phyloP scores from a whole-genome alignment of 176 grass and related monocot species.

The Oryza brachyantha region DNA sequence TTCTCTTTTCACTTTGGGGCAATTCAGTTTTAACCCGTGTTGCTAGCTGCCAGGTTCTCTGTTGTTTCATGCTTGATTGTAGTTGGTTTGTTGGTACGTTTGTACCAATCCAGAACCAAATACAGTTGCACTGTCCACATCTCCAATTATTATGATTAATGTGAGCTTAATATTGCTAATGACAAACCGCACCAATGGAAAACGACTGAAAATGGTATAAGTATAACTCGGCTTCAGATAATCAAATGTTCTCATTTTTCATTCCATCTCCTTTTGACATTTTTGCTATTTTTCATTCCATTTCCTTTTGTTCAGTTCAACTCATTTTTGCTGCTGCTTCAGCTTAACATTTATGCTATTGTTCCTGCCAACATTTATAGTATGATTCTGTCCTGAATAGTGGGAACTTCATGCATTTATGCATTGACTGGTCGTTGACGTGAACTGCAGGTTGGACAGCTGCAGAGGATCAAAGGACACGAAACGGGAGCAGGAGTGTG shows the following conservation, averaged over 20 bases:
- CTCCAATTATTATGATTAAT: background rate
- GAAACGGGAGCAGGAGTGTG: constrained; percentile 60
- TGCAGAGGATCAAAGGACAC: constrained; percentile 63
- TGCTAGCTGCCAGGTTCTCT: background rate
- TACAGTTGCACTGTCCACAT: background rate
- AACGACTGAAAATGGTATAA: background rate
- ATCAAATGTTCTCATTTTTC: background rate
- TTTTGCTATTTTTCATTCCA: no score
- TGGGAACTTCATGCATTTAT: background rate
- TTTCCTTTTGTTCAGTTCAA: background rate
- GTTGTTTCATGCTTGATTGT: background rate
- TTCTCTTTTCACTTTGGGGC: no score
- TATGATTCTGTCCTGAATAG: background rate
- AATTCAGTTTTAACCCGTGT: background rate
- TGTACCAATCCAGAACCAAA: background rate
- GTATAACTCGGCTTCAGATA: background rate
- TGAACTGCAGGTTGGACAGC: constrained; percentile 38
- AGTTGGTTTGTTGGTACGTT: background rate
- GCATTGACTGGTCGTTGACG: background rate
- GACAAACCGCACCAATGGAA: background rate
- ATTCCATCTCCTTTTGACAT: background rate
- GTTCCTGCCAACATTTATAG: background rate
- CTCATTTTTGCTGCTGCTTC: background rate
- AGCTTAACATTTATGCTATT: background rate
- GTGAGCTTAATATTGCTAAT: background rate